These are phyloP conservation scores for Nakazawaea ernobii DNA, from an alignment of 805 yeast species.

Conservation along the genomic window DNA sequence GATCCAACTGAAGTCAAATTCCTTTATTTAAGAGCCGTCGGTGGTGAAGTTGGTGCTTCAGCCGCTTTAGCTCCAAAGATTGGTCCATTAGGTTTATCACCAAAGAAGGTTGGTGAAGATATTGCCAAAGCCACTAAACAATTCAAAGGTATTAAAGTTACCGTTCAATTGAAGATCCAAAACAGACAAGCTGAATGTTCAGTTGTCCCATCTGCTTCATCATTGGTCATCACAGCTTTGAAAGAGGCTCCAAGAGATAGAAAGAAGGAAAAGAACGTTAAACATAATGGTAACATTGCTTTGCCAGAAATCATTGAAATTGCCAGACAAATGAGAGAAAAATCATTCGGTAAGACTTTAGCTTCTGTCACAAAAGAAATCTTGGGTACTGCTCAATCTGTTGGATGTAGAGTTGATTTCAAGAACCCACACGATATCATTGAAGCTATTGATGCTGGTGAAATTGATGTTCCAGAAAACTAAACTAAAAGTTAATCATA, in stretches of 20 bases:
- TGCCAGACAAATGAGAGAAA: constrained; percentile 96
- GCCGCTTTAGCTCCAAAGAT: constrained; percentile 99
- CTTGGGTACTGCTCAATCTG: constrained; percentile 99
- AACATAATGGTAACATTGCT: constrained; percentile 98
- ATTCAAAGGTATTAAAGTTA: constrained; percentile 99
- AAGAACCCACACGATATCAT: constrained; percentile 99
- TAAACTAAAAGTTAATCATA: constrained; percentile 26
- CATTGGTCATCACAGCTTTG: constrained; percentile 97
- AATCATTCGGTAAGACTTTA: constrained; percentile 96
- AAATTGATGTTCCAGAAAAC: constrained; percentile 86
- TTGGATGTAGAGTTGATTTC: constrained; percentile 99
- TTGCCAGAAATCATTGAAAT: constrained; percentile 94
- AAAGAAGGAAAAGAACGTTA: constrained; percentile 99
- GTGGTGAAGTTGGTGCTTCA: constrained; percentile 99
- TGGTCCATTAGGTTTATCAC: constrained; percentile 99
- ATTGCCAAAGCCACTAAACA: constrained; percentile 99
- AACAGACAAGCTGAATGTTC: constrained; percentile 99
- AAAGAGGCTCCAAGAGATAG: constrained; percentile 99
- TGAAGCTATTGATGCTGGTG: constrained; percentile 98
- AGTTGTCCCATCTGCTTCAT: constrained; percentile 99
- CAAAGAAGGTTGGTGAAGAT: constrained; percentile 99
- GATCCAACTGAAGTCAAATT: constrained; percentile 98
- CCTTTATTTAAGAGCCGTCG: constrained; percentile 99
- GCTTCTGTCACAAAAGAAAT: constrained; percentile 98
- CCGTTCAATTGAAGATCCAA: constrained; percentile 97